Conservation (phyloP, 225 moss, liverwort and hornwort species). For the Pleurozium schreberi region DNA sequence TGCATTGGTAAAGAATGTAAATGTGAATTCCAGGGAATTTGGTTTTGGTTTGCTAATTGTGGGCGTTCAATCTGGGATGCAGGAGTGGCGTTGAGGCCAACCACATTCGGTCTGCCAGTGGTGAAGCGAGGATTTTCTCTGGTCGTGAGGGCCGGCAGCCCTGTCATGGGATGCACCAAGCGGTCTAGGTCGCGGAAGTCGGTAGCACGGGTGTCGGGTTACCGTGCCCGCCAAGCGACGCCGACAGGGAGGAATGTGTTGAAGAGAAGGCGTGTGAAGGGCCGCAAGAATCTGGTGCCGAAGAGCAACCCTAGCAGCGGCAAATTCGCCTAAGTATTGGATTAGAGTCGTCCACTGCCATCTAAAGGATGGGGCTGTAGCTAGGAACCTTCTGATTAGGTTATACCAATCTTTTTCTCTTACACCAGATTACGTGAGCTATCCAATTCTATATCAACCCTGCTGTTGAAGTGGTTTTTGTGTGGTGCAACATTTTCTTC, state of each 20-base stretch:
- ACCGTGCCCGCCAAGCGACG: conserved; percentile 66
- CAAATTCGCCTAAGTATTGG: conserved; percentile 52
- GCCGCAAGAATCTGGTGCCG: conserved; percentile 74
- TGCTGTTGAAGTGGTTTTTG: not conserved
- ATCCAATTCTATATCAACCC: not conserved
- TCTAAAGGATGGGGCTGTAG: not conserved
- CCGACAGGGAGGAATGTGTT: conserved; percentile 66
- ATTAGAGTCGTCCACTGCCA: not conserved
- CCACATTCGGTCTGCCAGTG: conserved; percentile 51
- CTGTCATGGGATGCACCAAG: conserved; percentile 83
- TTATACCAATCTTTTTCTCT: not conserved
- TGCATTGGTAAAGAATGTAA: not conserved
- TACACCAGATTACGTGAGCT: not conserved
- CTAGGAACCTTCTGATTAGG: not conserved
- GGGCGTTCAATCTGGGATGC: not conserved
- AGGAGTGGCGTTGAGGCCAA: conserved; percentile 72
- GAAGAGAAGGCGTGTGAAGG: conserved; percentile 83
- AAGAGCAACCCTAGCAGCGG: conserved; percentile 85
- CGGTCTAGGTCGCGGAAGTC: conserved; percentile 84
- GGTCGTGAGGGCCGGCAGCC: conserved; percentile 73
- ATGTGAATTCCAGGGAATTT: not conserved
- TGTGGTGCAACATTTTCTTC: not conserved
- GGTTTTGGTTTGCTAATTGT: not conserved
- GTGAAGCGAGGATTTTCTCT: conserved; percentile 56
- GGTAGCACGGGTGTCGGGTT: conserved; percentile 86